Percentiles rank a stretch among this genome's conserved stretches.
These are phyloP conservation scores for Onygenales sp. DNA, from an alignment of 2,329 filamentous ascomycete species.

Conservation along the genomic window DNA sequence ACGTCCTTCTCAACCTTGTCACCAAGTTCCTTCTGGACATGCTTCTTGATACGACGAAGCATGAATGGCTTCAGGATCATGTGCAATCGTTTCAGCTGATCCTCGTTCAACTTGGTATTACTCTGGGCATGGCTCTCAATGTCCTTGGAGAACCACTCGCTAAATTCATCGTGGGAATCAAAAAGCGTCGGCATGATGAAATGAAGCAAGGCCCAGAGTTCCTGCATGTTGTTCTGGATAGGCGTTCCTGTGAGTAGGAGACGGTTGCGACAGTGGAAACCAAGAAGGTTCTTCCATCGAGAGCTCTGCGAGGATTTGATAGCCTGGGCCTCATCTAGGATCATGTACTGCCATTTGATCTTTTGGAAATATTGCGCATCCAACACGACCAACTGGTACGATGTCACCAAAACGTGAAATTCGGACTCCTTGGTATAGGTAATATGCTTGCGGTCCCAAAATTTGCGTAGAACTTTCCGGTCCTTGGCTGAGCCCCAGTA, in stretches of 20 bases:
- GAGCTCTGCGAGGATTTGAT: conserved; percentile 98
- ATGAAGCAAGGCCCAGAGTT: conserved; percentile 92
- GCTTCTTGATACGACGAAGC: conserved; percentile 98
- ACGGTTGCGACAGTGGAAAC: conserved; percentile 91
- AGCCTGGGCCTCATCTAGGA: conserved; percentile 93
- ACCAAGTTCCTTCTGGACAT: conserved; percentile 95
- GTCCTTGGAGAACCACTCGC: conserved; percentile 45
- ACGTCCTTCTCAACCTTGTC: conserved; percentile 98
- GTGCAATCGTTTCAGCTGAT: conserved; percentile 90
- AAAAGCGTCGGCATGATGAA: conserved; percentile 99
- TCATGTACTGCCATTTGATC: conserved; percentile 99
- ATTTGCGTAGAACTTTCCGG: conserved; percentile 91
- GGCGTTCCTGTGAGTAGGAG: conserved; percentile 90
- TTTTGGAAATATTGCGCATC: conserved; percentile 98
- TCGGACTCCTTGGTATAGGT: conserved; percentile 89
- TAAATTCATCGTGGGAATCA: conserved; percentile 48
- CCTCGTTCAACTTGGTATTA: conserved; percentile 98
- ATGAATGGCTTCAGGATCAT: conserved; percentile 99
- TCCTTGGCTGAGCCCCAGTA: conserved; percentile 96
- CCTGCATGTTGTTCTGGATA: conserved; percentile 99
- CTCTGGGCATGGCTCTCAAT: conserved; percentile 98
- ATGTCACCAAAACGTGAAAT: conserved; percentile 94
- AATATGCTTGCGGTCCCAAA: conserved; percentile 97
- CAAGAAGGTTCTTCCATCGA: conserved; percentile 89
- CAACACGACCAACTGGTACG: conserved; percentile 92